phyloP scores from a whole-genome alignment of 148 eudicot species.

The Fagopyrum tataricum region DNA sequence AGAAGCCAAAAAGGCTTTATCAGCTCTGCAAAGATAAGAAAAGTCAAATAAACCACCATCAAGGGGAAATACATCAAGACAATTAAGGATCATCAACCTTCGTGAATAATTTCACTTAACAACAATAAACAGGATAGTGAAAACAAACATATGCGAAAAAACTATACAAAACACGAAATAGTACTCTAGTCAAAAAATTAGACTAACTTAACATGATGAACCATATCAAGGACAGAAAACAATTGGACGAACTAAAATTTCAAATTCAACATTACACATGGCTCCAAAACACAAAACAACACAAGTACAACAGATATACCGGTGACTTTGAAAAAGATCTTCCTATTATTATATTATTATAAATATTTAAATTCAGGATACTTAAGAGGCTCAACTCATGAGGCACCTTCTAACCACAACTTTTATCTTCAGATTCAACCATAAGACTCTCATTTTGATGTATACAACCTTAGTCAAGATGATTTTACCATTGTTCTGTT shows the following conservation, averaged over 20 bases:
- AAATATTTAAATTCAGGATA: background rate
- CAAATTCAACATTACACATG: background rate
- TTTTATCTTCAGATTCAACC: background rate
- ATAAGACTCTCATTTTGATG: background rate
- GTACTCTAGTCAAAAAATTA: background rate
- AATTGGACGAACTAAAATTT: background rate
- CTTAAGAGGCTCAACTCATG: background rate
- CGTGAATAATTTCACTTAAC: background rate
- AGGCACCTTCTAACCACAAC: background rate
- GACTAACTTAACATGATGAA: background rate
- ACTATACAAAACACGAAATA: background rate
- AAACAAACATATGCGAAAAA: background rate
- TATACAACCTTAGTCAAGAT: background rate
- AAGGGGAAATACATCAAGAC: background rate
- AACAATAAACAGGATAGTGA: background rate
- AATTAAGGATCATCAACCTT: background rate
- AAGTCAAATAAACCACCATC: background rate
- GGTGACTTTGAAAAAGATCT: background rate
- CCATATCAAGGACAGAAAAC: background rate
- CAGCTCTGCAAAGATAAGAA: slow-evolving; percentile 50
- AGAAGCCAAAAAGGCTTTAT: slow-evolving; percentile 73
- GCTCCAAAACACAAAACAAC: background rate
- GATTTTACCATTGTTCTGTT: background rate
- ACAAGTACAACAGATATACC: background rate
- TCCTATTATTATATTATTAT: no score